Evolutionary conservation across 805 yeast genomes (phyloP).

Genomic region (Kurtzmaniella cleridarum): DNA sequence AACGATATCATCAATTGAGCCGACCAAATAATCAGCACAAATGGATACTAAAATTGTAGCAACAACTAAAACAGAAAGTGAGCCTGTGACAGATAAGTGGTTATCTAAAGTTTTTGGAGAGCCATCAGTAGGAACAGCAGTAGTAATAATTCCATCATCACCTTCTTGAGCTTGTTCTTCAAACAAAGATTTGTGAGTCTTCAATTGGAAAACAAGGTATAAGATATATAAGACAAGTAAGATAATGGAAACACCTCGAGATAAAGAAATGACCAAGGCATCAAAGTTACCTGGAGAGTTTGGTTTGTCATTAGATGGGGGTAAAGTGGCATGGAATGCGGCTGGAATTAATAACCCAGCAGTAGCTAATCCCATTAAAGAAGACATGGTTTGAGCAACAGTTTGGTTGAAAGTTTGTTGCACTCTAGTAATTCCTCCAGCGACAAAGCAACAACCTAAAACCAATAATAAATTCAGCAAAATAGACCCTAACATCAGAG

Average conservation of each 20-base stretch:
- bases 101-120: constrained; percentile 16
- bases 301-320: constrained; percentile 31
- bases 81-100: constrained; percentile 47
- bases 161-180: constrained; percentile 40
- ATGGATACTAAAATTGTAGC: constrained; percentile 79
- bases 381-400: constrained; percentile 96
- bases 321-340: constrained; percentile 84
- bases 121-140: constrained; percentile 19
- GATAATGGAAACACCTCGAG: constrained; percentile 82
- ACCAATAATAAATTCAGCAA: constrained; percentile 84
- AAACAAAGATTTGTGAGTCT: constrained; percentile 75
- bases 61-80: constrained; percentile 51
- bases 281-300: constrained; percentile 33
- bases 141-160: constrained; percentile 34
- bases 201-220: constrained; percentile 81
- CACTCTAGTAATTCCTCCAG: constrained; percentile 82
- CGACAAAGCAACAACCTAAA: constrained; percentile 90
- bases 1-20: constrained; percentile 87
- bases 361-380: constrained; percentile 85
- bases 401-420: constrained; percentile 92
- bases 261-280: constrained; percentile 59
- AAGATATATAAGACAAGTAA: constrained; percentile 71
- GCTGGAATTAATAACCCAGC: constrained; percentile 91
- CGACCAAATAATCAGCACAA: constrained; percentile 91
- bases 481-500: constrained; percentile 94